Evolutionary conservation across 2,329 filamentous ascomycete species (phyloP).

Genomic region (Elsinoe perseae): DNA sequence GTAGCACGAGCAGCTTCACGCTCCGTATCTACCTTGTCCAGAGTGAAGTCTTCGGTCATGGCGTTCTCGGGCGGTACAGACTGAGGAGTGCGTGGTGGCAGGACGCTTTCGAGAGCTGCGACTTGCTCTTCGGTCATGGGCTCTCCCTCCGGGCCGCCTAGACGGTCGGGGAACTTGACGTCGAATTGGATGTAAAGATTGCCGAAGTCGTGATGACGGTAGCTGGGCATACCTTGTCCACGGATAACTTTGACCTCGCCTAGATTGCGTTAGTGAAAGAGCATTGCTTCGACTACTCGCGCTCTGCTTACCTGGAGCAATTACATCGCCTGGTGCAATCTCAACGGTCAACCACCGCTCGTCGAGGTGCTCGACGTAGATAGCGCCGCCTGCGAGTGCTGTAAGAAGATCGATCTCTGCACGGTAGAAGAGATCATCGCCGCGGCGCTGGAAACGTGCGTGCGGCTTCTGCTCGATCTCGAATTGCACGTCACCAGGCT

Average conservation of each 20-base stretch:
- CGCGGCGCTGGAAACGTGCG: conserved; percentile 85
- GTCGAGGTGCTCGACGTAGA: conserved; percentile 93
- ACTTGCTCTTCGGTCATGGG: conserved; percentile 58
- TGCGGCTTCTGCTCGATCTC: conserved; percentile 99
- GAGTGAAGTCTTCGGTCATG: conserved; percentile 82
- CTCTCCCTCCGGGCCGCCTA: conserved; percentile 38
- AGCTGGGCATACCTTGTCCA: conserved; percentile 95
- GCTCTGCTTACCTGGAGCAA: conserved; percentile 67
- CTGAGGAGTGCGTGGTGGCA: conserved; percentile 64
- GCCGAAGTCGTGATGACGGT: conserved; percentile 86
- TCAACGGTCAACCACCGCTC: conserved; percentile 93
- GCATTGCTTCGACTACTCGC: neutral
- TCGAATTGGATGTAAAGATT: conserved; percentile 97
- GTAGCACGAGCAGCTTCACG: conserved; percentile 54
- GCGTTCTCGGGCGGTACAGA: conserved; percentile 66
- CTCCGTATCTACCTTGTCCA: conserved; percentile 72
- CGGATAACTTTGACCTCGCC: conserved; percentile 88
- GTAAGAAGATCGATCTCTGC: conserved; percentile 94
- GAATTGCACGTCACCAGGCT: conserved; percentile 94
- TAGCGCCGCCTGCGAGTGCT: conserved; percentile 80
- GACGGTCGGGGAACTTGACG: conserved; percentile 78
- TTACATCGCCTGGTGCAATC: conserved; percentile 88
- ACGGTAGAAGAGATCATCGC: conserved; percentile 91
- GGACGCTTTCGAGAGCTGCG: conserved; percentile 69
- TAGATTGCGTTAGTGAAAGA: conserved; percentile 34